These are phyloP conservation scores for Coemansia sp. DNA, from an alignment of 192 early-diverging fungal species.

Conservation along the genomic window DNA sequence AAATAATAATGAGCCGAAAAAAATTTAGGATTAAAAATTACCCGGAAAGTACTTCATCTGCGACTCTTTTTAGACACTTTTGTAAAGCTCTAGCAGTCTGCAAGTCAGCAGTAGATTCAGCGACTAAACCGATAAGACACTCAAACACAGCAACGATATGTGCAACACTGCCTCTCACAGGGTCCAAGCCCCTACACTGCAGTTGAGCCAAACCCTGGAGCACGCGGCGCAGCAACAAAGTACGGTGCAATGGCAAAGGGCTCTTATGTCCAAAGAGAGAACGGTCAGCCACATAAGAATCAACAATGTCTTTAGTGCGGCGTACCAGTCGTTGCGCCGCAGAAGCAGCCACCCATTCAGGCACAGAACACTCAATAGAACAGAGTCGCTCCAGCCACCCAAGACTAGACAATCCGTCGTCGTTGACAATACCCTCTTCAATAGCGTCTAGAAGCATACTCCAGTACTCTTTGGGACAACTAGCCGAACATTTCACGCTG, in stretches of 20 bases:
- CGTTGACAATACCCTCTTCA: slow-evolving; percentile 26
- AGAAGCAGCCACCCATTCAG: slow-evolving; percentile 31
- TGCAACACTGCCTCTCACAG: slow-evolving; percentile 9
- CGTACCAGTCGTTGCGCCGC: slow-evolving; percentile 38
- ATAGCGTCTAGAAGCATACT: slow-evolving; percentile 19
- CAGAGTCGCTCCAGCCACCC: slow-evolving; percentile 24
- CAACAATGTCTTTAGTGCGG: slow-evolving; percentile 22
- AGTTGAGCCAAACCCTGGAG: slow-evolving; percentile 30
- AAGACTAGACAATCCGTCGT: slow-evolving; percentile 23
- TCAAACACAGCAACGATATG: slow-evolving; percentile 40
- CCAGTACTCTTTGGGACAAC: slow-evolving; percentile 22
- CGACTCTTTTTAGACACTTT: slow-evolving; percentile 26
- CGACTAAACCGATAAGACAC: slow-evolving; percentile 25
- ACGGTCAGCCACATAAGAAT: slow-evolving; percentile 23
- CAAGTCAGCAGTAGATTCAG: slow-evolving; percentile 6
- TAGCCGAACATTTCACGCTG: slow-evolving; percentile 15
- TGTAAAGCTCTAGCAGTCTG: slow-evolving; percentile 19
- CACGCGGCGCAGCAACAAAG: slow-evolving; percentile 27
- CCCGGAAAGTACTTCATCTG: slow-evolving; percentile 17
- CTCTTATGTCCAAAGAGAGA: slow-evolving; percentile 21
- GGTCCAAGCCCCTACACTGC: slow-evolving; percentile 14
- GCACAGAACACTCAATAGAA: neutral
- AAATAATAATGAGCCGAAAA: slow-evolving; percentile 2
- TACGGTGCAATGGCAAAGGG: slow-evolving; percentile 30
- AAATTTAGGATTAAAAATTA: slow-evolving; percentile 11